These are phyloP conservation scores for Cylindrotheca closterium DNA, from an alignment of 108 stramenopile genomes.

Conservation along the genomic window DNA sequence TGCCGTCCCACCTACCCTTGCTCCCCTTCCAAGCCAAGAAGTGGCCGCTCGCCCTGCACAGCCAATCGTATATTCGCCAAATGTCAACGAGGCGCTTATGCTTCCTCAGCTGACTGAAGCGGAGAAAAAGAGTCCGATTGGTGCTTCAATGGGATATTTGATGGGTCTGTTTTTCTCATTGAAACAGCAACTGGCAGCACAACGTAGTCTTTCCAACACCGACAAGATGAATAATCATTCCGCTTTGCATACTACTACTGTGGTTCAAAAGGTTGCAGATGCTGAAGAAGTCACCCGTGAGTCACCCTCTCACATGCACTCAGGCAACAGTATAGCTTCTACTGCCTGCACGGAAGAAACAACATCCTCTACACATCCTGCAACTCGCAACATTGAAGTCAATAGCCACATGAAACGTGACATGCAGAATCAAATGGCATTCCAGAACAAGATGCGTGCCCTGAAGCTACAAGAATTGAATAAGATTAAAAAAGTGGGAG, in stretches of 20 bases:
- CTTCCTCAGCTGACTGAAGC: constrained; percentile 65
- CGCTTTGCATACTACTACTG: no score
- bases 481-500: constrained; percentile 45
- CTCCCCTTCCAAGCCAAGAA: no score
- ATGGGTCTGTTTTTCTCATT: constrained; percentile 84
- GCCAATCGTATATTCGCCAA: neutral
- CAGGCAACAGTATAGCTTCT: neutral
- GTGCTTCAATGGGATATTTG: constrained; percentile 76
- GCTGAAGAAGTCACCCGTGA: neutral
- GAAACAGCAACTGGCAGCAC: constrained; percentile 63
- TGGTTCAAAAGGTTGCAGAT: constrained; percentile 16
- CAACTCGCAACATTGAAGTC: constrained; percentile 51
- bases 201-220: constrained; percentile 37
- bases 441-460: constrained; percentile 83
- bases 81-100: constrained; percentile 37
- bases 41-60: neutral
- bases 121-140: constrained; percentile 74
- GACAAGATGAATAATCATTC: constrained; percentile 6
- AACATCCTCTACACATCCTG: neutral
- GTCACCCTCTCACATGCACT: neutral
- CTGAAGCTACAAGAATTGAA: constrained; percentile 78
- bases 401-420: constrained; percentile 82
- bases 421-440: constrained; percentile 77
- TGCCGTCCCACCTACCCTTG: neutral
- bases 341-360: constrained; percentile 29